Base-by-base conservation (phyloP, 2,329 filamentous ascomycete species). In the Penicillium sp. region DNA sequence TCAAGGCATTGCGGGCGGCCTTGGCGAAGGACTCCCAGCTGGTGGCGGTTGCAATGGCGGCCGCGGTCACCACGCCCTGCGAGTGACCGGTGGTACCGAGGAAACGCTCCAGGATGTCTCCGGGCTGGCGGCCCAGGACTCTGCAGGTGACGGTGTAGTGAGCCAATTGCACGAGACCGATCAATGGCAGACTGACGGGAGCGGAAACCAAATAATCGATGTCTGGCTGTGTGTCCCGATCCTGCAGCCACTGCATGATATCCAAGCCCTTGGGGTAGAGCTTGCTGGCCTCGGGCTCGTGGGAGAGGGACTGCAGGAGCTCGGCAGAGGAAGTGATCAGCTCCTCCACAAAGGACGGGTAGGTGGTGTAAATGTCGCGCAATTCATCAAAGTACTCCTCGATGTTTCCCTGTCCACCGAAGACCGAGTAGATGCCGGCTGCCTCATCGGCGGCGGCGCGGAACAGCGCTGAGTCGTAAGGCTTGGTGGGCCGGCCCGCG, bases 381-480 rank as follows among this genome's bases (percentile, higher is more conserved):
- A 99, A 84, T 79, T 99, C 94, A 65, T 99, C 93, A 69, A 99
- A 99, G 78, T 99, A 99, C 78, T 99, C 95, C 77, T 99, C 93
- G 61, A 99, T 97, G 76, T 99, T 99, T 66, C 94, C 94, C 75
- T 99, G 94, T 6, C 94, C 94, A 56, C 94, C 94, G 64, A 97
- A 96, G 58, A 99, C 92, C 62, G 88, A 92, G 79, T 96, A 99
- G 56, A 99, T 85, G 66, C 86, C 88, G 51, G 92, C 92, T 52
- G 87, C 86, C 58, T 86, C 88, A 59, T 97, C 92, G 44, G 89
- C 87, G 9, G 91, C 91, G 47, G 94, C 93, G 64, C 94, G 86
- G 70, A 97, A 85, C 44, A 99, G 83, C 34, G 94, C 95, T 39
- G 95, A 97, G 72, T 96, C 90, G 73, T 99, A 93, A 27, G 91